Evolutionary conservation across 352 stramenopile species (phyloP).

Genomic region (Pythium graminicola): DNA sequence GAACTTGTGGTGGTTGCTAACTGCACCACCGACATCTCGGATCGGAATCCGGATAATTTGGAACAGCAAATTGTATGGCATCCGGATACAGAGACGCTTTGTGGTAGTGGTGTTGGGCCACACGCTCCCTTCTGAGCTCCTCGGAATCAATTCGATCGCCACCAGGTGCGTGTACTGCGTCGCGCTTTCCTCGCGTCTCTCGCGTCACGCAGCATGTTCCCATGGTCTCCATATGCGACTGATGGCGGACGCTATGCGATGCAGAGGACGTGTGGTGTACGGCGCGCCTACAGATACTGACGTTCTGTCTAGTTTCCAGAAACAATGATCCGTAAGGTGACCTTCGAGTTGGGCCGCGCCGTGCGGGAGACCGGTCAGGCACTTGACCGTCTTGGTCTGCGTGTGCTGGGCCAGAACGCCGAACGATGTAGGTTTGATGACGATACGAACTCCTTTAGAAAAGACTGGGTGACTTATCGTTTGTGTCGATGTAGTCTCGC

Average conservation of each 20-base stretch:
- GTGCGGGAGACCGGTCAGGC: constrained; percentile 95
- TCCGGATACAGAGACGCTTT: constrained; percentile 27
- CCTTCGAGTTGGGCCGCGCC: constrained; percentile 85
- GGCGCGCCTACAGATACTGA: no score
- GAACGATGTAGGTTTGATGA: constrained; percentile 72
- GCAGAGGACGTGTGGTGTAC: background rate
- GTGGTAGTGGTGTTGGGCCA: constrained; percentile 28
- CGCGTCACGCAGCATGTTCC: no score
- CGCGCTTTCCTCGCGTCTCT: no score
- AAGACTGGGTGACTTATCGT: background rate
- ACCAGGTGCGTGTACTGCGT: constrained; percentile 26
- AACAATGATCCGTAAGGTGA: constrained; percentile 90
- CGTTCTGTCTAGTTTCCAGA: no score
- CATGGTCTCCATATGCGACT: no score
- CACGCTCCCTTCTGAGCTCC: constrained; percentile 23
- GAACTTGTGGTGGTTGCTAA: constrained; percentile 16
- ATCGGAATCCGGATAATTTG: constrained; percentile 24
- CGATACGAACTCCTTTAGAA: background rate
- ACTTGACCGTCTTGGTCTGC: constrained; percentile 91
- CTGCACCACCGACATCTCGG: constrained; percentile 23
- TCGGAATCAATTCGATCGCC: constrained; percentile 28
- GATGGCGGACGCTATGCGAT: no score
- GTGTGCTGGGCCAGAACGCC: constrained; percentile 81
- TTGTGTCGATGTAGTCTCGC: constrained; percentile 56
- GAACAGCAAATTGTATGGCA: constrained; percentile 4